These are phyloP conservation scores for Lepidium africanum DNA, from an alignment of 345 rosid genomes.

Conservation along the genomic window DNA sequence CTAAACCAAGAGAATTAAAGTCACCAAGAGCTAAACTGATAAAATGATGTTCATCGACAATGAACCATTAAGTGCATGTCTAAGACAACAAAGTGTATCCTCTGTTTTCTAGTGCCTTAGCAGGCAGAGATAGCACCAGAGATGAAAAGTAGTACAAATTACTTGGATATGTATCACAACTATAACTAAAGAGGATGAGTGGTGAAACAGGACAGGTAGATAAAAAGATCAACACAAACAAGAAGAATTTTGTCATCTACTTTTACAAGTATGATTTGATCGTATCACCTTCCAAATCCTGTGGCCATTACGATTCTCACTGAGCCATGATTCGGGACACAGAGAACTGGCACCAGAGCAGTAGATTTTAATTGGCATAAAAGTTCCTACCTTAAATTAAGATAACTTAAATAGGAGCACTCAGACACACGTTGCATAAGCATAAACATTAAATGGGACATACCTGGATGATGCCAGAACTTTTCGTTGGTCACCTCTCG, in stretches of 20 bases:
- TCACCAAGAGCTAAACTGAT: background rate
- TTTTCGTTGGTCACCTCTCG: conserved; percentile 93
- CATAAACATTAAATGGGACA: conserved; percentile 9
- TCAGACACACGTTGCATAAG: conserved; percentile 7
- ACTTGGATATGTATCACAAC: background rate
- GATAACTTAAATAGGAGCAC: conserved; percentile 20
- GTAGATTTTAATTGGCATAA: conserved; percentile 29
- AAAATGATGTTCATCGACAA: background rate
- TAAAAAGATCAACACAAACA: background rate
- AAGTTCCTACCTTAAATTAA: conserved; percentile 25
- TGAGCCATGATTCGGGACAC: conserved; percentile 29
- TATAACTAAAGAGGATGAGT: background rate
- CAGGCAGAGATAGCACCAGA: background rate
- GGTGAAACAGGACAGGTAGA: background rate
- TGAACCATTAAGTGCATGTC: background rate
- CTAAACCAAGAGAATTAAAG: background rate
- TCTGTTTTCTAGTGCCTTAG: background rate
- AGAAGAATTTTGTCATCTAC: conserved; percentile 19
- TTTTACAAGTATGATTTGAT: conserved; percentile 22
- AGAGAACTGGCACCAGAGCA: conserved; percentile 30
- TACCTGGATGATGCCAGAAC: conserved; percentile 73
- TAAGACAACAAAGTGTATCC: background rate
- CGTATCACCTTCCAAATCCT: conserved; percentile 34
- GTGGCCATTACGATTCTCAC: conserved; percentile 33
- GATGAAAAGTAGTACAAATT: background rate